Evolutionary conservation across 176 grass and related monocot species (phyloP).

Genomic region (Aegilops umbellulata): DNA sequence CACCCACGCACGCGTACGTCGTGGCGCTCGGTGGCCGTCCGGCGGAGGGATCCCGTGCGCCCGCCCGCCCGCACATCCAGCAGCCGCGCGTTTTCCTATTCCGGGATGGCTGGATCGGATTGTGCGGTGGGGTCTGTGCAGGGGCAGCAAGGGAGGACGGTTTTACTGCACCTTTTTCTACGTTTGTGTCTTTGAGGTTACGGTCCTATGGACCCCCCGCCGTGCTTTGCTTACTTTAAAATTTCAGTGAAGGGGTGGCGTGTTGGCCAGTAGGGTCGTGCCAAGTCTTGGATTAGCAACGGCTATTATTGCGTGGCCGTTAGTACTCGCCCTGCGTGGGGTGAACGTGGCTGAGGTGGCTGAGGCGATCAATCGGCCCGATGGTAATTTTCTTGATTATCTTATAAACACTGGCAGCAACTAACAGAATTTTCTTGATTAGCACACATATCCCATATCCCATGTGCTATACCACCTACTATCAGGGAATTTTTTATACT

Average conservation of each 20-base stretch:
- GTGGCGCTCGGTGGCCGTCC: background rate
- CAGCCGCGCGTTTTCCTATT: background rate
- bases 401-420: background rate
- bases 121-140: background rate
- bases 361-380: background rate
- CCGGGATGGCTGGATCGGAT: background rate
- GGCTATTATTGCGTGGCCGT: background rate
- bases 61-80: slow-evolving; percentile 6
- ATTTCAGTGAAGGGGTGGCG: background rate
- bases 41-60: background rate
- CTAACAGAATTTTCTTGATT: background rate
- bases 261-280: background rate
- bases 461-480: background rate
- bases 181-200: background rate
- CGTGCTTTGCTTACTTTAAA: background rate
- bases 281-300: background rate
- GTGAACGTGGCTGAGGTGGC: slow-evolving; percentile 5
- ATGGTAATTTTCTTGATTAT: background rate
- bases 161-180: background rate
- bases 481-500: too few relatives aligned
- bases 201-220: background rate
- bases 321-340: background rate
- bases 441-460: background rate
- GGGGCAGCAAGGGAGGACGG: background rate
- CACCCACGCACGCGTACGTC: slow-evolving; percentile 33